Conservation (phyloP, 768 basidiomycete species). For the Mycena belliarum region DNA sequence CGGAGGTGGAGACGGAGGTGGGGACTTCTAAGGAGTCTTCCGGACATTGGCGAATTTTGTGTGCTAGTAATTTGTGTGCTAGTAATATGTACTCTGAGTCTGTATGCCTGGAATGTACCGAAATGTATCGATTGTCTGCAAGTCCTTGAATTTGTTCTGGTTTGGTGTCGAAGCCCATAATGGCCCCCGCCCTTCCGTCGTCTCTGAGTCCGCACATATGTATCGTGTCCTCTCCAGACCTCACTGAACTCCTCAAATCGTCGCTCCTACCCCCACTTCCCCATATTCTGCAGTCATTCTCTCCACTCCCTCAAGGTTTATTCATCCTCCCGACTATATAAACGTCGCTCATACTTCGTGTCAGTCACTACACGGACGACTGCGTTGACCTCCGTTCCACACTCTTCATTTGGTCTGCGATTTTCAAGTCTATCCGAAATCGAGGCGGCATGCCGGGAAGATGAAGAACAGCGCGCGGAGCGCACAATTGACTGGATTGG, state of each 20-base stretch:
- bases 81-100: background rate
- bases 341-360: slow-evolving; percentile 5
- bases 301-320: slow-evolving; percentile 77
- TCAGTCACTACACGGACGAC: slow-evolving; percentile 84
- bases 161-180: slow-evolving; percentile 22
- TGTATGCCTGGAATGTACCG: background rate
- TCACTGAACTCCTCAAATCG: slow-evolving; percentile 56
- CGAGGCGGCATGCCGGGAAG: slow-evolving; percentile 74
- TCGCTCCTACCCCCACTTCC: slow-evolving; percentile 69
- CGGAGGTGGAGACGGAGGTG: background rate
- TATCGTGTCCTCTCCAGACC: slow-evolving; percentile 69
- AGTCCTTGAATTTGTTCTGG: background rate
- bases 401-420: slow-evolving; percentile 70
- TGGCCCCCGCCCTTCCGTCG: slow-evolving; percentile 59
- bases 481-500: slow-evolving; percentile 88
- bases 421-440: slow-evolving; percentile 77
- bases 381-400: slow-evolving; percentile 66
- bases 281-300: slow-evolving; percentile 81
- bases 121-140: background rate
- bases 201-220: slow-evolving; percentile 85
- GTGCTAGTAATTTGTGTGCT: background rate
- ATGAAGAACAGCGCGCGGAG: slow-evolving; percentile 75
- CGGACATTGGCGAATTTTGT: too few relatives aligned
- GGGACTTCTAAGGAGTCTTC: background rate
- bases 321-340: slow-evolving; percentile 11